Base-by-base conservation (phyloP, 2,329 filamentous ascomycete species). In the Coniochaeta sp. region DNA sequence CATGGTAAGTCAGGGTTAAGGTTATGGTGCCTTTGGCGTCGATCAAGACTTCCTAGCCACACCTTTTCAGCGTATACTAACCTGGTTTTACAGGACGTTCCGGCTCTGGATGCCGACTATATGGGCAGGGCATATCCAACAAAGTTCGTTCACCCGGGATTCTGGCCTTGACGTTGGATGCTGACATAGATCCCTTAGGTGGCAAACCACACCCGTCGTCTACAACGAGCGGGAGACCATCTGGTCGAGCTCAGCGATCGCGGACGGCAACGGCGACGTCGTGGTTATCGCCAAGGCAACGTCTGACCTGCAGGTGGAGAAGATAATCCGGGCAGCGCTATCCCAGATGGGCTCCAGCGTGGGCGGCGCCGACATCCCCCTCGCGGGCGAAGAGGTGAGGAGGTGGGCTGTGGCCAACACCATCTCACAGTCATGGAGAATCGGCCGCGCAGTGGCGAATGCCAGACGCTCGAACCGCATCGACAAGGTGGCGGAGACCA, bases 381-480 rank as follows among this genome's bases (percentile, higher is more conserved):
- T 81, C 0, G 70, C 71, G 0, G 76, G 75, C 3, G 68, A 68
- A 4, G 73, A 79, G 59, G 75, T 71, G 38, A 73, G 69, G 54
- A 68, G 72, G 4, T 79, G 74, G 73, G 76, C 69, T 0, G 73
- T 81, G n/a, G n/a, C n/a, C n/a, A n/a, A 79, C 53, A 80, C 76
- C 0, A 65, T 77, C 12, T 80, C 75, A 1, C 75, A 76, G 52
- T 73, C 74, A 0, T 82, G 76, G 78, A 68, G 76, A 22, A 84
- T 86, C 27, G 82, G 83, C 0, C 71, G 82, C 3, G 79, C 78
- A 6, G 81, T 85, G 24, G 77, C 74, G 12, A 66, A 69, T 32
- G 76, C 78, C 2, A 68, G 75, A 24, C 65, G 65, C 22, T 68
- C 66, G 8, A 82, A 79, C 53, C 71, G 71, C 5, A 64, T 81